These are phyloP conservation scores for Hansfordia pulvinata DNA, from an alignment of 2,329 filamentous ascomycete species.

Conservation along the genomic window DNA sequence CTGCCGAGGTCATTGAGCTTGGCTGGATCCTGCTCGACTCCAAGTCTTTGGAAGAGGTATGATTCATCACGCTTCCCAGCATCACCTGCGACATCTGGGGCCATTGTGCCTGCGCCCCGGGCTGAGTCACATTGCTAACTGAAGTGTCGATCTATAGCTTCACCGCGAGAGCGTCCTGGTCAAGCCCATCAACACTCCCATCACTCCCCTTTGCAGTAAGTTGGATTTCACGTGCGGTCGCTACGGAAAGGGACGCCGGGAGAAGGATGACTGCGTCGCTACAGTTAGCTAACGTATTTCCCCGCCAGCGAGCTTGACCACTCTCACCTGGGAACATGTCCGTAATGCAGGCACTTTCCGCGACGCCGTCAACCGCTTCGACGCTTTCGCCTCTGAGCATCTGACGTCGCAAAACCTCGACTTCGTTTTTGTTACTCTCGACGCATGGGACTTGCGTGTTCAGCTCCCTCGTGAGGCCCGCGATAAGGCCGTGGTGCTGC, in stretches of 20 bases:
- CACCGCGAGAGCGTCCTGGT: conserved; percentile 93
- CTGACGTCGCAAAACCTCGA: conserved; percentile 83
- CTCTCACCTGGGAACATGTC: conserved; percentile 97
- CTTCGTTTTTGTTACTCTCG: conserved; percentile 96
- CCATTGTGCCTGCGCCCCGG: not conserved
- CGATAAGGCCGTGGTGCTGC: conserved; percentile 94
- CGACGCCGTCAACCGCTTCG: conserved; percentile 91
- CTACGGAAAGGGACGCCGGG: too few species aligned
- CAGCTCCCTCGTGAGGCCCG: conserved; percentile 95
- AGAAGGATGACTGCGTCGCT: conserved; percentile 1
- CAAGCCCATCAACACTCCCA: conserved; percentile 96
- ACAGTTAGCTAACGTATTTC: conserved; percentile 5
- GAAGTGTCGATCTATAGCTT: conserved; percentile 40
- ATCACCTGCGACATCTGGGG: too few species aligned
- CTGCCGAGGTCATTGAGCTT: conserved; percentile 96
- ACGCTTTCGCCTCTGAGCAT: conserved; percentile 85
- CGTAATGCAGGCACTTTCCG: conserved; percentile 94
- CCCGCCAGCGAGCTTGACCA: conserved; percentile 77
- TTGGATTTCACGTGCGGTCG: conserved; percentile 24
- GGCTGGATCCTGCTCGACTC: conserved; percentile 94
- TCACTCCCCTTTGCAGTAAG: conserved; percentile 97
- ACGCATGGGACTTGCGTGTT: conserved; percentile 95
- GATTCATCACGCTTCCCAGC: conserved; percentile 19
- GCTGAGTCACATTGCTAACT: conserved; percentile 4
- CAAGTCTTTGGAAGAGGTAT: conserved; percentile 84